Evolutionary conservation across 108 stramenopile species (phyloP).

Genomic region (Schizochytrium sp.): DNA sequence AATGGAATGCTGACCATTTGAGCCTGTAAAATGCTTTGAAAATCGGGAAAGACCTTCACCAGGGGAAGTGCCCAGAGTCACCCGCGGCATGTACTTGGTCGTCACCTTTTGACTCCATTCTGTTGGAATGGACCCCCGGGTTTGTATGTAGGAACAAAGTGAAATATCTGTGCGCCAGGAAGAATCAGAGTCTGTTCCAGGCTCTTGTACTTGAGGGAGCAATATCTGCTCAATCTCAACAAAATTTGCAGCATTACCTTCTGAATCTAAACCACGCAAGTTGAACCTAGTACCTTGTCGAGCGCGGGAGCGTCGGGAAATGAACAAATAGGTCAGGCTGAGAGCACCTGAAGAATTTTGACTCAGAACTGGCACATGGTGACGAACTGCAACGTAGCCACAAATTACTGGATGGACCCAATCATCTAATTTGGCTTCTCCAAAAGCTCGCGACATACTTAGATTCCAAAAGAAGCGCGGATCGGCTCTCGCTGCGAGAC

Average conservation of each 20-base stretch:
- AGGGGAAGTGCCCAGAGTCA: conserved; percentile 85
- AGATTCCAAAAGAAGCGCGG: conserved; percentile 95
- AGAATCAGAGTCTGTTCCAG: not conserved
- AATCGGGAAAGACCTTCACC: conserved; percentile 82
- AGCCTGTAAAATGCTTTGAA: conserved; percentile 76
- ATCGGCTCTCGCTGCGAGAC: conserved; percentile 74
- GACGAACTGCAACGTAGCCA: conserved; percentile 87
- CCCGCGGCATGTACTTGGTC: conserved; percentile 88
- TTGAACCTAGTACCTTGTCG: conserved; percentile 95
- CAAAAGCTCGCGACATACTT: conserved; percentile 77
- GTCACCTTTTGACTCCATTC: conserved; percentile 91
- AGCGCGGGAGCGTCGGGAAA: conserved; percentile 86
- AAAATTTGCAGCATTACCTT: conserved; percentile 91
- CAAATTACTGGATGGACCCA: conserved; percentile 86
- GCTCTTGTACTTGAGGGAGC: conserved; percentile 57
- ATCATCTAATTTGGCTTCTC: conserved; percentile 74
- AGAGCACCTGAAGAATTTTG: conserved; percentile 10
- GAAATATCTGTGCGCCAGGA: conserved; percentile 45
- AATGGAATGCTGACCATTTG: conserved; percentile 72
- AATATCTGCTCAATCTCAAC: conserved; percentile 94
- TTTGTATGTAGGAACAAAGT: conserved; percentile 80
- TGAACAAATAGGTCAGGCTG: conserved; percentile 82
- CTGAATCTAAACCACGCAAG: conserved; percentile 88
- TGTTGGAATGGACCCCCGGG: conserved; percentile 92
- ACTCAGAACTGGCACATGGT: conserved; percentile 64